These are phyloP conservation scores for Pleurotus sapidus DNA, from an alignment of 768 basidiomycete genomes.

Conservation along the genomic window DNA sequence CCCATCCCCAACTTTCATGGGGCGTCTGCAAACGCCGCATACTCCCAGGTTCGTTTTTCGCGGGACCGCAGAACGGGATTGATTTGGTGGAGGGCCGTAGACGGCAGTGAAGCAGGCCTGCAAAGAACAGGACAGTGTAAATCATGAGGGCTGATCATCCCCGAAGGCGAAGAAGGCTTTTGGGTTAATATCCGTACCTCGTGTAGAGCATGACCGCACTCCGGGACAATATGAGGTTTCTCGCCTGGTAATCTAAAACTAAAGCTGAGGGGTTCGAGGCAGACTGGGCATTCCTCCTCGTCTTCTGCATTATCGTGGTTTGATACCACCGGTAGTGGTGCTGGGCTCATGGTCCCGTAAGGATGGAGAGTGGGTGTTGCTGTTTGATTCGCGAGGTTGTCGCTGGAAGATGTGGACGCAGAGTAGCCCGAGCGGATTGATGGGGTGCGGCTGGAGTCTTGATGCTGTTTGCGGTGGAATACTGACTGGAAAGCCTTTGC, in stretches of 20 bases:
- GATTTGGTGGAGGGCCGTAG: constrained; percentile 81
- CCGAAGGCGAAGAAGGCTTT: neutral
- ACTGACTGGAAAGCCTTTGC: constrained; percentile 50
- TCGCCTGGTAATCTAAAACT: constrained; percentile 93
- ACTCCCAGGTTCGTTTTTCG: constrained; percentile 85
- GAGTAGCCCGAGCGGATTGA: constrained; percentile 48
- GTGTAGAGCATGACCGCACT: constrained; percentile 98
- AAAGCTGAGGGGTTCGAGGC: constrained; percentile 91
- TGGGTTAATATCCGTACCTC: constrained; percentile 47
- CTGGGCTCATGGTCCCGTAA: constrained; percentile 58
- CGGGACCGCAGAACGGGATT: constrained; percentile 50
- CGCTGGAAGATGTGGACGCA: constrained; percentile 36
- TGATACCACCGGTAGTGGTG: constrained; percentile 73
- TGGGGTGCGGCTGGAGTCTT: constrained; percentile 20
- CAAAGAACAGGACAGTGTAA: constrained; percentile 2
- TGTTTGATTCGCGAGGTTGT: constrained; percentile 22
- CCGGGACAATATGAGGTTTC: constrained; percentile 95
- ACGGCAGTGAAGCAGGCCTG: constrained; percentile 97
- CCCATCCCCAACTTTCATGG: constrained; percentile 93
- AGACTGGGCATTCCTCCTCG: constrained; percentile 94
- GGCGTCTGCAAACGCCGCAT: constrained; percentile 94
- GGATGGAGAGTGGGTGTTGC: constrained; percentile 35
- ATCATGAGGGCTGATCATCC: constrained; percentile 4
- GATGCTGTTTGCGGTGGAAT: constrained; percentile 39
- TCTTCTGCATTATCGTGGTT: constrained; percentile 61